Conservation (phyloP, 768 basidiomycete genomes). For the Plicaturopsis crispa region DNA sequence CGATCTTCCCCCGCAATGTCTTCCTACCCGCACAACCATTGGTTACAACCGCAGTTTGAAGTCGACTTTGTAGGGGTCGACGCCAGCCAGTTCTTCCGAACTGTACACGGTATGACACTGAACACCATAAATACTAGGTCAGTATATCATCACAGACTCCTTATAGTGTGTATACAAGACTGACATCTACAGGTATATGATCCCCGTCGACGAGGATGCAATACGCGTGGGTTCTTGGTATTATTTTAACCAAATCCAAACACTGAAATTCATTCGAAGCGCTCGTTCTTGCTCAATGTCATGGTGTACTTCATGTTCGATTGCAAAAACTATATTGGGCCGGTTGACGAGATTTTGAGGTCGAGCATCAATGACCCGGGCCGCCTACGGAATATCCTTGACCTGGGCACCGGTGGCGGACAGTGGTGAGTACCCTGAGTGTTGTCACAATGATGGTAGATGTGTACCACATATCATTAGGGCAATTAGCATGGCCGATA, state of each 20-base stretch:
- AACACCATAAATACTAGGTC: conserved; percentile 43
- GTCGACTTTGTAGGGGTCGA: conserved; percentile 32
- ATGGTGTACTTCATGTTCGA: conserved; percentile 60
- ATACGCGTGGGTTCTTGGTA: conserved; percentile 34
- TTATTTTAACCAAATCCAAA: neutral
- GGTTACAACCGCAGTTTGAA: conserved; percentile 16
- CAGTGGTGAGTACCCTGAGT: conserved; percentile 33
- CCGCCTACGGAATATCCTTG: conserved; percentile 39
- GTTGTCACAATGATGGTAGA: conserved; percentile 1
- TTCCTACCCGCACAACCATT: no score
- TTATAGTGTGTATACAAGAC: no score
- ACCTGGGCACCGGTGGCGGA: conserved; percentile 67
- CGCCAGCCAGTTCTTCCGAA: conserved; percentile 45
- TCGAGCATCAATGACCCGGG: conserved; percentile 17
- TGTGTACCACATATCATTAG: no score
- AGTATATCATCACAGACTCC: no score
- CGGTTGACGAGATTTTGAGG: conserved; percentile 48
- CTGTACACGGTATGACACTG: conserved; percentile 43
- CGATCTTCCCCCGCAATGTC: no score
- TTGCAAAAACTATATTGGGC: conserved; percentile 61
- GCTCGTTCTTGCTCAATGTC: conserved; percentile 55
- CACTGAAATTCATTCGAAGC: conserved; percentile 28
- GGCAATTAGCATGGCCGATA: conserved; percentile 70
- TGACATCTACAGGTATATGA: no score
- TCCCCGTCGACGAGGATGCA: conserved; percentile 63